phyloP scores from a whole-genome alignment of 108 stramenopile species.

The Cyclostephanos invisitatus region DNA sequence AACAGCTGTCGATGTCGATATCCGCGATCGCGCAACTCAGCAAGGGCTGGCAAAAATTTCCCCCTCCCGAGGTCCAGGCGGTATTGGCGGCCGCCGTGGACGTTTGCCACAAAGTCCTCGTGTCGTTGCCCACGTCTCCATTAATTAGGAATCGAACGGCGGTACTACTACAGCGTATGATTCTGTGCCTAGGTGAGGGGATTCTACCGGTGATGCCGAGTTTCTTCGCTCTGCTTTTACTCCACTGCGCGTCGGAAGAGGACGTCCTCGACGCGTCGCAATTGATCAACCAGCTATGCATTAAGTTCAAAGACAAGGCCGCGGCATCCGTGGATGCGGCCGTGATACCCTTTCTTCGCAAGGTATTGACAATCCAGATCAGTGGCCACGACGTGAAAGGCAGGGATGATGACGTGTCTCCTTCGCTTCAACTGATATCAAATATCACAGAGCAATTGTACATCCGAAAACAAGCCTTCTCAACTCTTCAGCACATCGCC shows the following conservation, averaged over 20 bases:
- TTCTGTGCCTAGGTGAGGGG: slow-evolving; percentile 55
- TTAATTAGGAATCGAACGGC: slow-evolving; percentile 59
- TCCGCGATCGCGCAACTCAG: slow-evolving; percentile 70
- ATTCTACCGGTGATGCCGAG: slow-evolving; percentile 59
- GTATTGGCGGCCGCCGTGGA: slow-evolving; percentile 64
- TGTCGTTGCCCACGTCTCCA: slow-evolving; percentile 46
- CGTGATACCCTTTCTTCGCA: slow-evolving; percentile 66
- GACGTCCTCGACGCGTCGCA: slow-evolving; percentile 65
- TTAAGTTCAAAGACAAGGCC: slow-evolving; percentile 63
- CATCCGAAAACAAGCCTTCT: slow-evolving; percentile 66
- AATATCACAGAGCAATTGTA: slow-evolving; percentile 61
- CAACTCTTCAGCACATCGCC: slow-evolving; percentile 58
- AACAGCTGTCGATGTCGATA: slow-evolving; percentile 57
- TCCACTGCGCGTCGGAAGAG: slow-evolving; percentile 57
- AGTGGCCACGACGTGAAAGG: slow-evolving; percentile 10
- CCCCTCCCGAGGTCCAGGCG: slow-evolving; percentile 53
- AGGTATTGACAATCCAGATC: slow-evolving; percentile 50
- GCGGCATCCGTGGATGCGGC: slow-evolving; percentile 53
- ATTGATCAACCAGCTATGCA: slow-evolving; percentile 68
- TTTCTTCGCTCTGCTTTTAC: slow-evolving; percentile 52
- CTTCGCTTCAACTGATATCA: slow-evolving; percentile 51
- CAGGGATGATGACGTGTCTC: slow-evolving; percentile 13
- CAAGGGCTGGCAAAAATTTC: slow-evolving; percentile 68
- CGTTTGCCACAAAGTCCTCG: slow-evolving; percentile 48
- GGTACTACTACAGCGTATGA: slow-evolving; percentile 68